Conservation (phyloP, 768 basidiomycete species). For the Rubroboletus satanas region DNA sequence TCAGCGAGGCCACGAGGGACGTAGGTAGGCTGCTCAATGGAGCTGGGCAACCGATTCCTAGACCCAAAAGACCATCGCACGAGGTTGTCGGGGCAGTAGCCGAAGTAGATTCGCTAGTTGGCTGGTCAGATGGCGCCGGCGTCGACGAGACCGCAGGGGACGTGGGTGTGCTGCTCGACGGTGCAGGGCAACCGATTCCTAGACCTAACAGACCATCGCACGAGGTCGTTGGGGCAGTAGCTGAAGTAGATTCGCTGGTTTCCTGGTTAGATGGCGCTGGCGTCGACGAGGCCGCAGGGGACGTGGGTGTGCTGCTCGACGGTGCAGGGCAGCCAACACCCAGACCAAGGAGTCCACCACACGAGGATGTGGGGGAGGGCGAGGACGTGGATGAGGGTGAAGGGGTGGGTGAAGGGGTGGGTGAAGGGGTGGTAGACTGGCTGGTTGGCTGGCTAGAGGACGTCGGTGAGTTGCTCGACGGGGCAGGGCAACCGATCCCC, state of each 20-base stretch:
- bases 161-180: background rate
- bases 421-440: background rate
- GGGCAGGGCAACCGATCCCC: background rate
- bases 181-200: background rate
- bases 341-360: background rate
- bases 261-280: background rate
- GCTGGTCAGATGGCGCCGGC: background rate
- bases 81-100: background rate
- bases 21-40: background rate
- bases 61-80: slow-evolving; percentile 5
- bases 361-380: background rate
- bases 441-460: background rate
- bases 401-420: background rate
- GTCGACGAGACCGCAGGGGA: background rate
- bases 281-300: background rate
- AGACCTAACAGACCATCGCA: background rate
- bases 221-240: background rate
- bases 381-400: background rate
- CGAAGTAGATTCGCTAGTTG: background rate
- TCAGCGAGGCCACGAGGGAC: background rate
- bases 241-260: background rate
- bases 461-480: background rate
- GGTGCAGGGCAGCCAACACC: background rate
- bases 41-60: background rate
- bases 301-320: background rate